Base-by-base conservation (phyloP, 208 protist species). In the Acanthamoeba sp. region DNA sequence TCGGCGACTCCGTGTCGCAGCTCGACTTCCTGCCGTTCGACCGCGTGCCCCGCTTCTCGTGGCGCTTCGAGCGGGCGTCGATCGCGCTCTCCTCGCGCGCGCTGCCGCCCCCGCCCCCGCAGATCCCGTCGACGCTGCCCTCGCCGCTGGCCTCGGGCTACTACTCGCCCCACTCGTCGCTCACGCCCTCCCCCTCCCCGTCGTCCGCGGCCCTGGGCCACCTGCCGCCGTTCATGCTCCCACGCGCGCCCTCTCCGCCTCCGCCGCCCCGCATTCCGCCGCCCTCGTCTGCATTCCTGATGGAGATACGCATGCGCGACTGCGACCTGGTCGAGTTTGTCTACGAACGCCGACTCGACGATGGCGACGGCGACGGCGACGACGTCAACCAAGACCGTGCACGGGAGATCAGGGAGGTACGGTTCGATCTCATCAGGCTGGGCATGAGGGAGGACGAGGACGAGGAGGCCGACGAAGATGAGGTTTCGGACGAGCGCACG, bases 261-360 rank as follows among this genome's bases (percentile, higher is more conserved):
- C 78, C 45, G 20, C 48, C 78, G 12, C 42, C 78, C 9, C 38
- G 45, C 22, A 14, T 59, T 27, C 27, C 48, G 22, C 78, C 78
- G 16, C 78, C 40, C 5, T 87, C 78, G 38, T 87, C 78, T 1
- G 42, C 20, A 29, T 12, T 87, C 7, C 22, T 87, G 24, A 3
- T 87, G 9, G 48, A 87, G 10, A 22, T 87, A 27, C 38, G 78
- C 24, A 87, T 87, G 78, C 38, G 32, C n/a, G 78, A 87, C 45
- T 87, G 78, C n/a, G 78, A 87, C 48, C 78, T 87, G 42, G 78
- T 87, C 14, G 78, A 87, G n/a, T 87, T 59, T 34, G 45, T 52
- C 16, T 29, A 59, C 48, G 78, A 59, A 27, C 71, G 20, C 16
- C 66, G 66, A 40, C 14, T 6, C 38, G 36, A 20, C 32, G 34